phyloP scores from a whole-genome alignment of 2,329 filamentous ascomycete genomes.

The Pezicula neosporulosa region DNA sequence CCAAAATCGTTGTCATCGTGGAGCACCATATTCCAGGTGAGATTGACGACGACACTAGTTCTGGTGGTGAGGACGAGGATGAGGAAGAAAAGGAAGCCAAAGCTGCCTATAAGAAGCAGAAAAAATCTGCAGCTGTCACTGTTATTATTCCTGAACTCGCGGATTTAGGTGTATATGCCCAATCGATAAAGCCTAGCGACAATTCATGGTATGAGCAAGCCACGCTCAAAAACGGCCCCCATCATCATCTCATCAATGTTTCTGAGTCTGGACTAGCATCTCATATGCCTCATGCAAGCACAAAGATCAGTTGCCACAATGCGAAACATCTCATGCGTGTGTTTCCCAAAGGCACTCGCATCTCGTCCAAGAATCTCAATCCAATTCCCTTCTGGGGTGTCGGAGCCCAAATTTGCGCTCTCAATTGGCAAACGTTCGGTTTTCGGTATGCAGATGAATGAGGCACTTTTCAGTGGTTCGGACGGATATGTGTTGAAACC shows the following conservation, averaged over 20 bases:
- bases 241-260: constrained; percentile 66
- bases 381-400: constrained; percentile 63
- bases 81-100: constrained; percentile 44
- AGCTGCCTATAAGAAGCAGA: constrained; percentile 50
- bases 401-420: constrained; percentile 65
- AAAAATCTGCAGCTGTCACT: constrained; percentile 41
- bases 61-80: constrained; percentile 36
- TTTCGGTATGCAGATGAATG: constrained; percentile 64
- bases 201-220: constrained; percentile 60
- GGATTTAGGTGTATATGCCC: constrained; percentile 64
- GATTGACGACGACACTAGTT: constrained; percentile 35
- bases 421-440: constrained; percentile 69
- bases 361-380: constrained; percentile 61
- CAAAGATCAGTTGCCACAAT: constrained; percentile 57
- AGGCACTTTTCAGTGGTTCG: constrained; percentile 62
- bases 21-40: constrained; percentile 61
- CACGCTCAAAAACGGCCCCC: constrained; percentile 44
- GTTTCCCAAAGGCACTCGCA: constrained; percentile 66
- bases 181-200: constrained; percentile 64
- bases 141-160: constrained; percentile 63
- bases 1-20: constrained; percentile 64
- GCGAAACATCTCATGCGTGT: constrained; percentile 66
- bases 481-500: constrained; percentile 67
- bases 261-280: constrained; percentile 57
- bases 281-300: constrained; percentile 43